Base-by-base conservation (phyloP, 805 yeast species). In the Torulaspora gathmanii region DNA sequence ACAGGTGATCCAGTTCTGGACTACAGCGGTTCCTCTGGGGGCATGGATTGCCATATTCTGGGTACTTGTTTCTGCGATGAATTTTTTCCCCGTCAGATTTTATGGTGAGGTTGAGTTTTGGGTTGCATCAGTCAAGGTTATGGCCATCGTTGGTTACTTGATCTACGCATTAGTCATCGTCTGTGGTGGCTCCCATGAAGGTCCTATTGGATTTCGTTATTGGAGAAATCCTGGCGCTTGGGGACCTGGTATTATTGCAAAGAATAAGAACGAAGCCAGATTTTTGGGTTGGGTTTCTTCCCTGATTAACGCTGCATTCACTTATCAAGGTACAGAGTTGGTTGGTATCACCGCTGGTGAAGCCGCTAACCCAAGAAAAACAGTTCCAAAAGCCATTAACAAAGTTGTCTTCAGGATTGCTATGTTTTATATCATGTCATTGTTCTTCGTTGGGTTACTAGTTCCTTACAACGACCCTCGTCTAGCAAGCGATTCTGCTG, bases 181-280 rank as follows among this genome's bases (percentile, higher is more conserved):
- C 10, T 74, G 79, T 56, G 82, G 82, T 57, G 81, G 76, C 26
- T 78, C 79, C 35, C 51, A 61, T 35, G 71, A 74, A 20, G 81
- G 81, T 7, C 80, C 81, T n/a, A 70, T 77, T 44, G 82, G 82
- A 17, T 78, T 78, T 71, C 71, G 82, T 61, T 77, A 77, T 63
- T 78, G 82, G 83, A 72, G 80, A 62, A 57, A 77, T 55, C 86
- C 86, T 4, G 86, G 86, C 47, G 77, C 86, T 22, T 79, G 83
- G 80, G 83, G 85, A 41, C 76, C 76, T 49, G 82, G 80, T 34
- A 63, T 68, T 42, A 64, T 68, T 31, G 71, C 74, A 2, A 42
- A 52, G n/a, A 61, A 71, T 56, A 54, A 54, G 5, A 61, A 65
- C 51, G 73, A 78, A 36, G 76, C 60, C 34, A 64, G 78, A 53